A percentile compares a stretch with the other conserved stretches of the same genome.
phyloP scores from a whole-genome alignment of 2,329 filamentous ascomycete species.

The Diaporthe humulicola region DNA sequence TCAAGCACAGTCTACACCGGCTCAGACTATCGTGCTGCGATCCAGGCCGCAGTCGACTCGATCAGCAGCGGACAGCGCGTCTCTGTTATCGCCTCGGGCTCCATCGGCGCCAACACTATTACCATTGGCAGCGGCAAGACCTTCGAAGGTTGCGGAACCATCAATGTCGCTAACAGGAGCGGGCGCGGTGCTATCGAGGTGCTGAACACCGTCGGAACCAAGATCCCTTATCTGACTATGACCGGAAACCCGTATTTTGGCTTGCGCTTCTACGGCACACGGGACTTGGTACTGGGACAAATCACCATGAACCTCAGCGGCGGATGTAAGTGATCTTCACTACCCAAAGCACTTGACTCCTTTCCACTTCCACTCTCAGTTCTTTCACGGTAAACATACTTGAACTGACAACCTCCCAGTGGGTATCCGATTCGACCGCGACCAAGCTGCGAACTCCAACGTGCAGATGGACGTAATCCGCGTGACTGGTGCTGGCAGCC shows the following conservation, averaged over 20 bases:
- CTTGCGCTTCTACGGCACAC: constrained; percentile 66
- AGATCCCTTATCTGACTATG: constrained; percentile 69
- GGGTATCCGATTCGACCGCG: constrained; percentile 70
- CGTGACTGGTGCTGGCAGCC: constrained; percentile 66
- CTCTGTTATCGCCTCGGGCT: constrained; percentile 66
- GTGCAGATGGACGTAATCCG: constrained; percentile 66
- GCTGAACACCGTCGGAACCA: constrained; percentile 59
- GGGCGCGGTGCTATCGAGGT: constrained; percentile 68
- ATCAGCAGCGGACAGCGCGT: constrained; percentile 66
- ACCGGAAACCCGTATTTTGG: constrained; percentile 71
- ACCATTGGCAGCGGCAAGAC: constrained; percentile 65
- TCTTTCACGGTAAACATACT: no score
- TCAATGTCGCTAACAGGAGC: constrained; percentile 57
- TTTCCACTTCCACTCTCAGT: no score
- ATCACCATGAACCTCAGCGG: constrained; percentile 68
- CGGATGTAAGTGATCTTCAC: constrained; percentile 47
- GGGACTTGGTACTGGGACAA: constrained; percentile 60
- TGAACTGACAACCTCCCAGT: constrained; percentile 43
- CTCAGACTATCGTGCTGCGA: constrained; percentile 65
- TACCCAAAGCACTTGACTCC: background rate
- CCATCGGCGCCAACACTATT: constrained; percentile 67
- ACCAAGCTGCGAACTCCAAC: constrained; percentile 64
- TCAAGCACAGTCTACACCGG: constrained; percentile 63
- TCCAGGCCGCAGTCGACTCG: constrained; percentile 66
- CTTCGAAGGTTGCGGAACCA: constrained; percentile 71